Percentiles rank a stretch among this genome's conserved stretches.
Conservation (phyloP, 2,329 filamentous ascomycete genomes). For the Fusarium sarcochroum region DNA sequence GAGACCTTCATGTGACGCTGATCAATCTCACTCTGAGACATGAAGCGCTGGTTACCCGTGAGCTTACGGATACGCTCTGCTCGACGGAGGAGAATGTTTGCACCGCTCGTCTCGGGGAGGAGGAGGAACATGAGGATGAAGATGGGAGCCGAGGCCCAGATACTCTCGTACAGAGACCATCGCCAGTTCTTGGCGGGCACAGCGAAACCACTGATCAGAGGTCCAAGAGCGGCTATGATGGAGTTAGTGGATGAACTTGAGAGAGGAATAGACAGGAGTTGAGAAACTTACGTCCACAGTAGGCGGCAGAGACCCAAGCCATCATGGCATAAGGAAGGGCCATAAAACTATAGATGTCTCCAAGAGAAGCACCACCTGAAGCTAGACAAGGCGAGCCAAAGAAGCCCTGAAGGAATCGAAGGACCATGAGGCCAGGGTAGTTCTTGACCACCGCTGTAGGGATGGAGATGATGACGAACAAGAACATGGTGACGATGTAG, state of each 20-base stretch:
- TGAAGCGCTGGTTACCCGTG: slow-evolving; percentile 69
- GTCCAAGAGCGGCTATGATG: slow-evolving; percentile 67
- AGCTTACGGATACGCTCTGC: slow-evolving; percentile 72
- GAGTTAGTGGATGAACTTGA: not conserved
- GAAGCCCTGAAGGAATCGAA: slow-evolving; percentile 76
- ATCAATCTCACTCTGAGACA: slow-evolving; percentile 75
- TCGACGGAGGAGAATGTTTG: slow-evolving; percentile 73
- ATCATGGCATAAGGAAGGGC: slow-evolving; percentile 71
- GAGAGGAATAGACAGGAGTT: not conserved
- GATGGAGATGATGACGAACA: slow-evolving; percentile 77
- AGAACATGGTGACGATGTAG: slow-evolving; percentile 76
- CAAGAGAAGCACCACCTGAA: slow-evolving; percentile 66
- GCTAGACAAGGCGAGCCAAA: slow-evolving; percentile 76
- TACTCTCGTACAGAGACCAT: slow-evolving; percentile 75
- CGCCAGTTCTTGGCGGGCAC: slow-evolving; percentile 71
- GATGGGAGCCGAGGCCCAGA: slow-evolving; percentile 72
- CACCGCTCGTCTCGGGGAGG: slow-evolving; percentile 73
- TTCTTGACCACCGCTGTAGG: slow-evolving; percentile 74
- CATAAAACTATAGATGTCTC: slow-evolving; percentile 68
- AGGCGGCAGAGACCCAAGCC: slow-evolving; percentile 69
- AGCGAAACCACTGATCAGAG: slow-evolving; percentile 72
- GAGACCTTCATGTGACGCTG: slow-evolving; percentile 66
- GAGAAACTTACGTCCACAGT: slow-evolving; percentile 58
- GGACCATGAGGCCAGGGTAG: slow-evolving; percentile 73
- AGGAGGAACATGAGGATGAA: slow-evolving; percentile 73